phyloP scores from a whole-genome alignment of 768 basidiomycete species.

The Amylocystis lapponica region DNA sequence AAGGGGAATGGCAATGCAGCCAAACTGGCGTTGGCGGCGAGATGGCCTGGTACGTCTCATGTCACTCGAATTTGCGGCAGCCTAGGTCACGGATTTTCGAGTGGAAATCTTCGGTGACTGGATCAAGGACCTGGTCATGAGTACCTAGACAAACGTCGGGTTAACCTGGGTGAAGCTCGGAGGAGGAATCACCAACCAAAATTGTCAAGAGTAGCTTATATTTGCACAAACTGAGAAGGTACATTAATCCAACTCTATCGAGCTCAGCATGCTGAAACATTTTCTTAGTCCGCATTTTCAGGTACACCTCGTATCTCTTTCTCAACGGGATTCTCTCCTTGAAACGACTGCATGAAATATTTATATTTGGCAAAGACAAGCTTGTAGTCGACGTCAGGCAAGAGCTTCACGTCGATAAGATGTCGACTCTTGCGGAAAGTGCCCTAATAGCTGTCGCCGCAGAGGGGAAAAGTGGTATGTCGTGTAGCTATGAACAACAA shows the following conservation, averaged over 20 bases:
- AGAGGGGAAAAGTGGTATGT: constrained; percentile 79
- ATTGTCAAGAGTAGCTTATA: constrained; percentile 83
- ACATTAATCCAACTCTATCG: too few species aligned
- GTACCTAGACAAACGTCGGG: neutral
- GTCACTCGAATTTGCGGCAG: neutral
- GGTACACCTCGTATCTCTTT: constrained; percentile 95
- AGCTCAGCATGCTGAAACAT: too few species aligned
- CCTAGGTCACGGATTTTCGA: too few species aligned
- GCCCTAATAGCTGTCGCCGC: constrained; percentile 75
- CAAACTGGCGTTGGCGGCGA: constrained; percentile 66
- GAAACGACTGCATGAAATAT: constrained; percentile 60
- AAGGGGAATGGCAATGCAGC: constrained; percentile 89
- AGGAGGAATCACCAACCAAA: constrained; percentile 80
- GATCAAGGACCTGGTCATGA: constrained; percentile 5
- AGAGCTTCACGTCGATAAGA: constrained; percentile 12
- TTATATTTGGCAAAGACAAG: constrained; percentile 69
- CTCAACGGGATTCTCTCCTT: constrained; percentile 73
- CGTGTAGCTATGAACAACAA: constrained; percentile 97
- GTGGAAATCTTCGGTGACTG: too few species aligned
- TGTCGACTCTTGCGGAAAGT: neutral
- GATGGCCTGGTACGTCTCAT: constrained; percentile 81
- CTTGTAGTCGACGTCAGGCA: constrained; percentile 95
- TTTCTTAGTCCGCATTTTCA: too few species aligned
- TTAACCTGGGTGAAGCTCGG: constrained; percentile 66
- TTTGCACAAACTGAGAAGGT: too few species aligned